Conservation (phyloP, 345 rosid genomes). For the Camelina neglecta region DNA sequence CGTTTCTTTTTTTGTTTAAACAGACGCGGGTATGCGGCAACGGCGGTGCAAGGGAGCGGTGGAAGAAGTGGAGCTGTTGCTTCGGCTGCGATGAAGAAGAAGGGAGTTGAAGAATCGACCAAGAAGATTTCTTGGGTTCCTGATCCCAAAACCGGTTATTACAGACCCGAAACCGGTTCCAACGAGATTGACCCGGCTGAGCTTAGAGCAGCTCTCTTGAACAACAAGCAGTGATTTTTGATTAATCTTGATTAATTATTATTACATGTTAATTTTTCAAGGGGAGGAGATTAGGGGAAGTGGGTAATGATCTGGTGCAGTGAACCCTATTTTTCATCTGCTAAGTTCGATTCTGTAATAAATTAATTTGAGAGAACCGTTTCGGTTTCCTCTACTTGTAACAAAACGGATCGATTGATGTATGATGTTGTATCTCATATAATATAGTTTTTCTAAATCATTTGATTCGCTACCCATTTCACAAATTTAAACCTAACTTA, state of each 20-base stretch:
- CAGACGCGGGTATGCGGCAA: constrained; percentile 49
- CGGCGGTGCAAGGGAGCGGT: constrained; percentile 41
- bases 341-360: constrained; percentile 23
- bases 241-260: constrained; percentile 24
- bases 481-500: not conserved
- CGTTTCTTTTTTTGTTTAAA: constrained; percentile 1
- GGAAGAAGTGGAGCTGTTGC: constrained; percentile 37
- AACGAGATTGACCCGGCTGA: constrained; percentile 73
- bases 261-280: not conserved
- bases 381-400: constrained; percentile 22
- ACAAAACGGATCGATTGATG: constrained; percentile 30
- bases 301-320: constrained; percentile 30
- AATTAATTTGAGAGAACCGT: not conserved
- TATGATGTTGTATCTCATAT: constrained; percentile 7
- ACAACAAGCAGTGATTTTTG: constrained; percentile 53
- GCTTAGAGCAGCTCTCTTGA: constrained; percentile 66
- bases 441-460: constrained; percentile 7
- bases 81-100: constrained; percentile 51
- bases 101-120: constrained; percentile 50
- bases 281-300: constrained; percentile 32
- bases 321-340: constrained; percentile 38
- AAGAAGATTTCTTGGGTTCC: constrained; percentile 77
- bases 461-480: not conserved
- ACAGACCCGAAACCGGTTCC: constrained; percentile 73
- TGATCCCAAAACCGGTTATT: constrained; percentile 83